Evolutionary conservation across 1,139 yeast genomes (phyloP), one percentile per base, ranked within the genome.

Genomic region (Diutina siamensis): DNA sequence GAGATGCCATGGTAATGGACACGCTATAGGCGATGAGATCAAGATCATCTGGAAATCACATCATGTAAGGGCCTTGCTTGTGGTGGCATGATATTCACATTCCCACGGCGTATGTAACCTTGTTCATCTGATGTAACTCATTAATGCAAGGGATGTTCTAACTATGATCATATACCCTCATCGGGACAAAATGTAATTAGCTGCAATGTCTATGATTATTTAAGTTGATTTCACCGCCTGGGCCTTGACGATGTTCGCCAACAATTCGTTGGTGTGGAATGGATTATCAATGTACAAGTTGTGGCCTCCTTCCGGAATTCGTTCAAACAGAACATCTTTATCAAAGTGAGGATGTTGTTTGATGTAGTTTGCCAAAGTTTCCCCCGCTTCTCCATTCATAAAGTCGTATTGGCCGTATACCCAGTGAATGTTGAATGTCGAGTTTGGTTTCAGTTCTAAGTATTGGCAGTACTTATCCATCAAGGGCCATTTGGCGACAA

Each of bases 331-430:
- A 27, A 32, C 20, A 19, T 32, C 10, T 15, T 21, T 31, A 18
- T 41, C 35, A 21, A 31, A 41, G 62, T 51, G 21, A 20, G 31
- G 20, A 12, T 38, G 42, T 13, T 25, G 12, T 40, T 67, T 60
- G 47, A 79, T 59, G 35, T 60, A 52, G 25, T 67, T 55, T 2
- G 65, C 68, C 44, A 78, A 76, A 47, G 73, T 71, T 9, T 62
- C 55, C 0, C 95, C 96, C 0, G 94, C 92, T 45, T 72, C 75
- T 2, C 74, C 67, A 57, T 84, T 83, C 96, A 88, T 88, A 74
- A 92, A 88, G 58, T 88, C 97, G 52, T 70, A 76, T 52, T 83
- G 80, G 0, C 97, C 97, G 58, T 87, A 88, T 35, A 86, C 59
- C 62, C 88, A 70, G 53, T 76, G 59, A 1, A 76, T 57, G 25